Evolutionary conservation across 2,329 filamentous ascomycete genomes (phyloP).

Genomic region (Ceratocystis variospora): DNA sequence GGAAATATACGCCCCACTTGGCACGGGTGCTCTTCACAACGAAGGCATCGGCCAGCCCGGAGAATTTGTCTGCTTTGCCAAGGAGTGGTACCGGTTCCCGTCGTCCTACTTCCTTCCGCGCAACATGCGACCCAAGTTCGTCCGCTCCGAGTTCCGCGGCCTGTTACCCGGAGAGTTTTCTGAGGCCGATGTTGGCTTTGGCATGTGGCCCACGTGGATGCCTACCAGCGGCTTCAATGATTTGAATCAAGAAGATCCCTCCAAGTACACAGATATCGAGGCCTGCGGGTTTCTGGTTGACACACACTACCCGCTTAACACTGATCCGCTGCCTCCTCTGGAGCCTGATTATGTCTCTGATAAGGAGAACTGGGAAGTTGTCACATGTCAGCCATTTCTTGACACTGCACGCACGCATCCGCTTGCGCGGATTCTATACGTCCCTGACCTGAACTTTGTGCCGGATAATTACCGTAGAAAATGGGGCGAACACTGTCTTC

Average conservation of each 20-base stretch:
- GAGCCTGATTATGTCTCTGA: constrained; percentile 75
- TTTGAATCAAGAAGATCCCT: constrained; percentile 68
- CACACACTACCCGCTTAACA: constrained; percentile 55
- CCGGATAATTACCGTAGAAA: constrained; percentile 56
- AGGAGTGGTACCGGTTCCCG: constrained; percentile 97
- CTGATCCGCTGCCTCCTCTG: constrained; percentile 25
- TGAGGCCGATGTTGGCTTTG: constrained; percentile 54
- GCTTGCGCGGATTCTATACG: constrained; percentile 65
- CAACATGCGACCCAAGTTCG: constrained; percentile 73
- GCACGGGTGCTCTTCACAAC: constrained; percentile 36
- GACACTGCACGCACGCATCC: constrained; percentile 62
- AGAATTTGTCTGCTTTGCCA: constrained; percentile 73
- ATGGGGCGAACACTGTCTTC: constrained; percentile 81
- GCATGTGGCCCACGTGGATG: constrained; percentile 66
- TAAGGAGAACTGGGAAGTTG: constrained; percentile 57
- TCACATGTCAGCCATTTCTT: constrained; percentile 66
- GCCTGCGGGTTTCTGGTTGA: constrained; percentile 78
- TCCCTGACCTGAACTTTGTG: constrained; percentile 57
- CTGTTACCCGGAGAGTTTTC: constrained; percentile 83
- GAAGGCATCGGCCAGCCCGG: constrained; percentile 42
- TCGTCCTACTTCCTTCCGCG: constrained; percentile 80
- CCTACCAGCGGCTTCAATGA: constrained; percentile 81
- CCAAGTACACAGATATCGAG: constrained; percentile 70
- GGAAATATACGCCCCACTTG: constrained; percentile 53
- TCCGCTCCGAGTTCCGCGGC: constrained; percentile 80